Percentiles rank a stretch among this genome's conserved stretches.
phyloP scores from a whole-genome alignment of 306 rosid genomes.

The Gillenia trifoliata region DNA sequence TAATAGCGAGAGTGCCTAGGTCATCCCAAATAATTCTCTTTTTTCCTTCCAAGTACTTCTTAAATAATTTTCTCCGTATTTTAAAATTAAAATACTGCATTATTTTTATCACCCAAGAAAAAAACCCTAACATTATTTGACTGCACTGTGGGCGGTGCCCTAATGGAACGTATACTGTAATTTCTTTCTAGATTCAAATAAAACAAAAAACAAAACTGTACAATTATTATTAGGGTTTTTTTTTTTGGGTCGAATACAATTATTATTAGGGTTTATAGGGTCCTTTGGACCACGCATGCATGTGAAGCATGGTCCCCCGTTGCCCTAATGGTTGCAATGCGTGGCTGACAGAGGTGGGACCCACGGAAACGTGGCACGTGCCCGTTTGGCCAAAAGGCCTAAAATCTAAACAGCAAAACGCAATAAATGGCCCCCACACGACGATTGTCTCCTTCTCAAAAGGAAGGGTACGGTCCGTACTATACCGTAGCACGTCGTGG shows the following conservation, averaged over 20 bases:
- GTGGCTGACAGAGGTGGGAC: not conserved
- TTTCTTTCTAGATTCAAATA: not conserved
- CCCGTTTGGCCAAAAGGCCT: not conserved
- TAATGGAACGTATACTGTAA: too few species aligned
- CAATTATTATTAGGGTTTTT: not conserved
- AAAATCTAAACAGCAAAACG: not conserved
- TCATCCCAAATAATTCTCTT: not conserved
- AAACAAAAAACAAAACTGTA: not conserved
- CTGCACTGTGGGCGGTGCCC: not conserved
- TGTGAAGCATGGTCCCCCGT: not conserved
- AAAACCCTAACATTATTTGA: not conserved
- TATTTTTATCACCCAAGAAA: too few species aligned
- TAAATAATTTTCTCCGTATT: not conserved
- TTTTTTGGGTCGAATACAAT: too few species aligned
- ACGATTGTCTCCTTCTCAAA: constrained; percentile 16
- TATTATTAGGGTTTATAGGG: not conserved
- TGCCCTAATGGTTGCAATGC: not conserved
- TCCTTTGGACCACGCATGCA: not conserved
- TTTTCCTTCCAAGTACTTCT: not conserved
- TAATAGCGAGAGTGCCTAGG: not conserved
- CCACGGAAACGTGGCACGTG: not conserved
- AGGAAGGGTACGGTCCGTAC: constrained; percentile 44
- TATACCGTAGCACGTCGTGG: constrained; percentile 13
- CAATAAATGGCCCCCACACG: constrained; percentile 8
- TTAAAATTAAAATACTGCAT: not conserved